Percentiles rank a stretch among this genome's conserved stretches.
phyloP scores from a whole-genome alignment of 2,329 filamentous ascomycete species.

The Allantophomopsis cytisporea region DNA sequence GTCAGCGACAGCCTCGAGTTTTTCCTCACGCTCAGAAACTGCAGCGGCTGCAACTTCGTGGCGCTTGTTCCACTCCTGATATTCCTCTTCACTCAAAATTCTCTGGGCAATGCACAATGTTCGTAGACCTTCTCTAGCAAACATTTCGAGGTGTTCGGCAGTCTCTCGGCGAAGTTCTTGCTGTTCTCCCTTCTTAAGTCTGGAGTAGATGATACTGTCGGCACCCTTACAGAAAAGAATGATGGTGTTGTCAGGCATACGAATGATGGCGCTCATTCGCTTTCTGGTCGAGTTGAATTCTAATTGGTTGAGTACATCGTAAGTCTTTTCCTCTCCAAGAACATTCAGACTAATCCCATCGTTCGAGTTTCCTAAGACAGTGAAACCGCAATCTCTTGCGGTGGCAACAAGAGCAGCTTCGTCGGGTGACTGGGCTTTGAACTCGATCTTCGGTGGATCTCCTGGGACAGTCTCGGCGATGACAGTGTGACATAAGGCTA shows the following conservation, averaged over 20 bases:
- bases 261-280: conserved; percentile 92
- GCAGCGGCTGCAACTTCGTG: conserved; percentile 80
- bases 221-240: conserved; percentile 94
- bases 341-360: conserved; percentile 80
- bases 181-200: conserved; percentile 75
- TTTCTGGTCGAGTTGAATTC: conserved; percentile 97
- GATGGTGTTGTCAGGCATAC: conserved; percentile 85
- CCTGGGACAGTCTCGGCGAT: conserved; percentile 82
- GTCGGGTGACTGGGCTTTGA: conserved; percentile 95
- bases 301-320: conserved; percentile 81
- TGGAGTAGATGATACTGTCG: conserved; percentile 92
- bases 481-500: conserved; percentile 94
- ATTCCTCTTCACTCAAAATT: conserved; percentile 70
- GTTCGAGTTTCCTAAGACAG: conserved; percentile 66
- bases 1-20: conserved; percentile 80
- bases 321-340: conserved; percentile 73
- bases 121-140: conserved; percentile 85
- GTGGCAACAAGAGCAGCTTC: conserved; percentile 91
- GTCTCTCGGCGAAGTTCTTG: conserved; percentile 69
- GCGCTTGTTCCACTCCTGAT: conserved; percentile 69
- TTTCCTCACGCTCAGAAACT: conserved; percentile 79
- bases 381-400: conserved; percentile 90
- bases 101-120: conserved; percentile 88
- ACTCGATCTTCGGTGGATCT: conserved; percentile 82
- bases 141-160: conserved; percentile 92